A percentile compares a stretch with the other conserved stretches of the same genome.
These are phyloP conservation scores for Leishmania tarentolae DNA, from an alignment of 208 protist species.

Conservation along the genomic window DNA sequence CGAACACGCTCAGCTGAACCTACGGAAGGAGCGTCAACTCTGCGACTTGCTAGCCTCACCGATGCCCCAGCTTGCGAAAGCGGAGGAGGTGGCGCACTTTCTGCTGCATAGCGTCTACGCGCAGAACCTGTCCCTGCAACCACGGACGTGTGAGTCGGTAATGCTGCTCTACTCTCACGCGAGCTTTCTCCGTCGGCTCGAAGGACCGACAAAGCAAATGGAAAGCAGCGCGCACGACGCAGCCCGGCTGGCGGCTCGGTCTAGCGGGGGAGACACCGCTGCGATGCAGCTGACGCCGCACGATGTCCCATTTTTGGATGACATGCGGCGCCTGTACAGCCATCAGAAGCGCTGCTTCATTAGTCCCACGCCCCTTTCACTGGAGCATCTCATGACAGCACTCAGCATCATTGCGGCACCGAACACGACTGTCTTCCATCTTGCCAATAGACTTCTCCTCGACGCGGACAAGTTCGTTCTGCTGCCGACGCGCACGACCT, in stretches of 20 bases:
- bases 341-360: constrained; percentile 65
- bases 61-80: constrained; percentile 67
- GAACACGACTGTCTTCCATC: constrained; percentile 53
- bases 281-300: constrained; percentile 16
- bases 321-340: constrained; percentile 77
- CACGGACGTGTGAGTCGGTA: constrained; percentile 59
- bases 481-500: constrained; percentile 81
- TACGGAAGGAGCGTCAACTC: constrained; percentile 78
- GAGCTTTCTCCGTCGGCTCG: constrained; percentile 55
- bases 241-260: background rate
- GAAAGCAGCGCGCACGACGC: background rate
- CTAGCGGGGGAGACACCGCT: background rate
- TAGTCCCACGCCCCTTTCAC: constrained; percentile 62
- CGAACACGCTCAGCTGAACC: constrained; percentile 57
- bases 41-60: constrained; percentile 59
- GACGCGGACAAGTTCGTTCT: constrained; percentile 81
- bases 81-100: constrained; percentile 45
- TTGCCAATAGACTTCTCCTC: constrained; percentile 75
- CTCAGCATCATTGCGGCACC: constrained; percentile 39
- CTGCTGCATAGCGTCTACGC: constrained; percentile 53
- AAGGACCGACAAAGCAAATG: constrained; percentile 11
- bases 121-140: constrained; percentile 52
- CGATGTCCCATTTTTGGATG: constrained; percentile 61
- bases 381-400: constrained; percentile 83
- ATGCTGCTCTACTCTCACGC: constrained; percentile 68